Conservation (phyloP, 306 rosid species). For the Neltuma alba region DNA sequence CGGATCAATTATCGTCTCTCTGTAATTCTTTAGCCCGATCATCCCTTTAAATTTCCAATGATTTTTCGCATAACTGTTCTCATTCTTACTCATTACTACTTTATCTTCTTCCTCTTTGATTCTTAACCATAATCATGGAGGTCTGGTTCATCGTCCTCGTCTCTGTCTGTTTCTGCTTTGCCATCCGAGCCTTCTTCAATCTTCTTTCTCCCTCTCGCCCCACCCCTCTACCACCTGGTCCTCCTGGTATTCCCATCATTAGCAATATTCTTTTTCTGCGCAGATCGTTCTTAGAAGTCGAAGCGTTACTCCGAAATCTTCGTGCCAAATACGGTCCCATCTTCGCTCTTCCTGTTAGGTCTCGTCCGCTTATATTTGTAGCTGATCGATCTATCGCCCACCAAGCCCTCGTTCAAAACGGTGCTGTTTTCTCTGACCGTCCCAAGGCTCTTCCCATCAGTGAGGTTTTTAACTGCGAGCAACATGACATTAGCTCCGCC, state of each 20-base stretch:
- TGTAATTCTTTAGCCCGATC: background rate
- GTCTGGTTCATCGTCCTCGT: background rate
- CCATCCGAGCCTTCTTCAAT: background rate
- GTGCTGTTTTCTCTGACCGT: background rate
- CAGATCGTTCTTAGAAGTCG: background rate
- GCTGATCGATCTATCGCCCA: background rate
- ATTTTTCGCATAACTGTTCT: background rate
- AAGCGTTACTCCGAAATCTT: background rate
- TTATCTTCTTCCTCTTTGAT: background rate
- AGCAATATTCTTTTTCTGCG: background rate
- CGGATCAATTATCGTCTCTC: background rate
- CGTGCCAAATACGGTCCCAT: conserved; percentile 8
- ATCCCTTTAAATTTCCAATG: background rate
- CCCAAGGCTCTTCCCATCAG: background rate
- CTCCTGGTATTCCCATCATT: background rate
- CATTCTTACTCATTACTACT: background rate
- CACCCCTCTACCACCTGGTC: background rate
- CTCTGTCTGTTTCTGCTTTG: background rate
- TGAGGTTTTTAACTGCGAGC: background rate
- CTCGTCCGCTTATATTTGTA: background rate
- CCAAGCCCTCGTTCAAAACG: background rate
- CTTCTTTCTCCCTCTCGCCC: background rate
- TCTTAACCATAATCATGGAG: background rate
- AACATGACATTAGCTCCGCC: background rate
- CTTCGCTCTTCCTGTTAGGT: background rate